Conservation (phyloP, 1,139 yeast species). For the Pichia sp. region DNA sequence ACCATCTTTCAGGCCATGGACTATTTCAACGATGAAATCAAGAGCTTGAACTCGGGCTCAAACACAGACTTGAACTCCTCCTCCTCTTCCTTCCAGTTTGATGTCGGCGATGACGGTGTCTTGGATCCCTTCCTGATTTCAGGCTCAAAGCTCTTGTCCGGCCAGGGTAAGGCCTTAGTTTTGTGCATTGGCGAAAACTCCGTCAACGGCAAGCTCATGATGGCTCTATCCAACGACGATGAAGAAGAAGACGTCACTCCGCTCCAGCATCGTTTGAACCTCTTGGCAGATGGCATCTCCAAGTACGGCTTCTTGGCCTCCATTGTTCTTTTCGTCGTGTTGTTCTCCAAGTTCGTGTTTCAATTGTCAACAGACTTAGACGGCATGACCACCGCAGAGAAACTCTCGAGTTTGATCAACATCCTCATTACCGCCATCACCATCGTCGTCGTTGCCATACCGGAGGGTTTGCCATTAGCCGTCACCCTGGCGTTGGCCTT, state of each 20-base stretch:
- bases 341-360: conserved; percentile 74
- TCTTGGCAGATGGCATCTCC: conserved; percentile 88
- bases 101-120: conserved; percentile 44
- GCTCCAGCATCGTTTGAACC: conserved; percentile 73
- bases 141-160: conserved; percentile 83
- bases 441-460: conserved; percentile 93
- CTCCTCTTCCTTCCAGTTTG: conserved; percentile 32
- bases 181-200: conserved; percentile 90
- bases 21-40: conserved; percentile 24
- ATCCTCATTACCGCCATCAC: conserved; percentile 89
- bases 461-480: conserved; percentile 96
- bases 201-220: conserved; percentile 87
- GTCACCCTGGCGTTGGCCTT: conserved; percentile 94
- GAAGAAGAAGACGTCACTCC: conserved; percentile 60
- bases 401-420: conserved; percentile 80
- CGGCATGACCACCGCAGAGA: conserved; percentile 55
- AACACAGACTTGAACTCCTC: conserved; percentile 27
- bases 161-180: conserved; percentile 80
- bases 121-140: conserved; percentile 83
- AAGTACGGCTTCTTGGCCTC: conserved; percentile 90
- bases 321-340: conserved; percentile 65
- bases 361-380: conserved; percentile 47
- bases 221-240: conserved; percentile 60
- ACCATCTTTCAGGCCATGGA: conserved; percentile 49
- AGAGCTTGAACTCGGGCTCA: conserved; percentile 20